These are phyloP conservation scores for Euclidium syriacum DNA, from an alignment of 345 rosid genomes.

Conservation along the genomic window DNA sequence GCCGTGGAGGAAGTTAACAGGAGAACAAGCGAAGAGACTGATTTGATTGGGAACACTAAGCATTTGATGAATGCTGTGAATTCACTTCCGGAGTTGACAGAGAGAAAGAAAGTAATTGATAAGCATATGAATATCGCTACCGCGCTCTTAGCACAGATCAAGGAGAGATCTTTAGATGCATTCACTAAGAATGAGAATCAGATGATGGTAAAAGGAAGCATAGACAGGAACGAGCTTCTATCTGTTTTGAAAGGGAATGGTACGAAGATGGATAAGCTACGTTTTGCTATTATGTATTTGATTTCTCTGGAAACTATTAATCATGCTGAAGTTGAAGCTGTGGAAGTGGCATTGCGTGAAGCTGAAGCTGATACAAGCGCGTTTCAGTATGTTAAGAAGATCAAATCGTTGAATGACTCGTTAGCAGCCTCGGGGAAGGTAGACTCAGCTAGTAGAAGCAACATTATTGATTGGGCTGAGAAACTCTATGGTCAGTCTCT, in stretches of 20 bases:
- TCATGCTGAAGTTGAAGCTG: constrained; percentile 61
- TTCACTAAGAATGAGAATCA: constrained; percentile 73
- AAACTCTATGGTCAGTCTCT: constrained; percentile 79
- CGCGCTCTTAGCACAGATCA: constrained; percentile 65
- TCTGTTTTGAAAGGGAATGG: constrained; percentile 73
- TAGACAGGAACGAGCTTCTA: constrained; percentile 57
- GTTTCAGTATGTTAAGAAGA: constrained; percentile 80
- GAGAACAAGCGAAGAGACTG: constrained; percentile 77
- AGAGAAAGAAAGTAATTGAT: constrained; percentile 76
- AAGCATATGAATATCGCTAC: constrained; percentile 83
- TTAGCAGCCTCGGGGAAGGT: constrained; percentile 73
- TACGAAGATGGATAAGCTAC: constrained; percentile 57
- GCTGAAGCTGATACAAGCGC: constrained; percentile 67
- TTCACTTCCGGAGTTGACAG: constrained; percentile 76
- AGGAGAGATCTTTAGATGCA: constrained; percentile 75
- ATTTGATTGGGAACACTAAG: constrained; percentile 72
- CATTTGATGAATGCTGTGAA: constrained; percentile 87
- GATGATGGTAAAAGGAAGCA: constrained; percentile 69
- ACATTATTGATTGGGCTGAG: constrained; percentile 91
- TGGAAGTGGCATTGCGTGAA: constrained; percentile 69
- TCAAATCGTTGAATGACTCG: constrained; percentile 64
- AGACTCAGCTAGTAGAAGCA: constrained; percentile 66
- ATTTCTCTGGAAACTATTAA: constrained; percentile 63
- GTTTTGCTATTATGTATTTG: constrained; percentile 76
- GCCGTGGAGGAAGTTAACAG: constrained; percentile 77